A percentile compares a stretch with the other conserved stretches of the same genome.
phyloP scores from a whole-genome alignment of 257 asterid species.

The Fraxinus cuspidata region DNA sequence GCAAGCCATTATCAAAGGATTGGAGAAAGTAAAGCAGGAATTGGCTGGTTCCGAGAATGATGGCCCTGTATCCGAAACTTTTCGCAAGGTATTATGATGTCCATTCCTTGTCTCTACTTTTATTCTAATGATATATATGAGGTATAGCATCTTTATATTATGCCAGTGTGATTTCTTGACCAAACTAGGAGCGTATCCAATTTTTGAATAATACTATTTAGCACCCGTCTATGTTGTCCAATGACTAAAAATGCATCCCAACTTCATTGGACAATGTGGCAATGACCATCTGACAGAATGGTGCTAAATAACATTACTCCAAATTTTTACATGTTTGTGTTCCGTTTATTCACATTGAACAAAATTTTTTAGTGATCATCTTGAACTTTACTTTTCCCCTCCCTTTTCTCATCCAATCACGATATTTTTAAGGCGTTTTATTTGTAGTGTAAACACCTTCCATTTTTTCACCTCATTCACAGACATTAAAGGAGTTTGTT shows the following conservation, averaged over 20 bases:
- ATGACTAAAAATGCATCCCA: neutral
- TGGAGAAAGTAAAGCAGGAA: constrained; percentile 94
- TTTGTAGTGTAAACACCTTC: constrained; percentile 19
- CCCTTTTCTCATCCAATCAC: neutral
- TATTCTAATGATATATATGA: neutral
- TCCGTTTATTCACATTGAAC: neutral
- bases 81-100: constrained; percentile 62
- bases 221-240: neutral
- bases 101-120: neutral
- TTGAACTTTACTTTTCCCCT: neutral
- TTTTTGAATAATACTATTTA: neutral
- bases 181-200: neutral
- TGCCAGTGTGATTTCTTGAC: neutral
- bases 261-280: neutral
- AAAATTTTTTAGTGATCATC: neutral
- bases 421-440: constrained; percentile 8
- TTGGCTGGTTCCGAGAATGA: constrained; percentile 82
- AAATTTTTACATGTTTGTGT: neutral
- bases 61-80: constrained; percentile 93
- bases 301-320: neutral
- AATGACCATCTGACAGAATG: too few relatives aligned
- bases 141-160: neutral
- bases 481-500: constrained; percentile 82
- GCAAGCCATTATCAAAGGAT: constrained; percentile 97
- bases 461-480: constrained; percentile 29